These are phyloP conservation scores for Ophiosphaerella korrae DNA, from an alignment of 2,329 filamentous ascomycete species.

Conservation along the genomic window DNA sequence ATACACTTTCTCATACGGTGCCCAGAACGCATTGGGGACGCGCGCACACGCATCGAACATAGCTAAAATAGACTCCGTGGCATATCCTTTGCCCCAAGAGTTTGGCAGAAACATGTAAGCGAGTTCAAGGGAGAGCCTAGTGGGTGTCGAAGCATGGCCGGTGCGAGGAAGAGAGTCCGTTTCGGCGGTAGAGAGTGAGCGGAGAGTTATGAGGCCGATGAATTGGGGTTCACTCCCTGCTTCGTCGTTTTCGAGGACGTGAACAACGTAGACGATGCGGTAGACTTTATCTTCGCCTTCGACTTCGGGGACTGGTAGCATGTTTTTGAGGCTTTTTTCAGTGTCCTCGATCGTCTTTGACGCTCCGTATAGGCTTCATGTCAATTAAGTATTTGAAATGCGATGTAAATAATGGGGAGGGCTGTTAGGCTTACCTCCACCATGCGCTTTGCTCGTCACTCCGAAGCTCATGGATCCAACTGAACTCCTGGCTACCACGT, in stretches of 20 bases:
- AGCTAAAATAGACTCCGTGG: constrained; percentile 45
- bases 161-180: constrained; percentile 11
- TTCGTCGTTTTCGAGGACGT: constrained; percentile 10
- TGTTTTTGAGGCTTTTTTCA: constrained; percentile 7
- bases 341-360: constrained; percentile 30
- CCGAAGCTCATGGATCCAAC: constrained; percentile 30
- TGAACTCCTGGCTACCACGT: constrained; percentile 27
- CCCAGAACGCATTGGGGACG: constrained; percentile 20
- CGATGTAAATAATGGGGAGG: not conserved
- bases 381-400: not conserved
- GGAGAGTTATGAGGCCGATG: constrained; percentile 24
- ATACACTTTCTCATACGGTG: constrained; percentile 26
- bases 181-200: constrained; percentile 3
- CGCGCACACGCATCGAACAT: constrained; percentile 30
- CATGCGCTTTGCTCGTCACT: constrained; percentile 28
- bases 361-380: constrained; percentile 20
- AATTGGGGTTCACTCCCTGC: constrained; percentile 4
- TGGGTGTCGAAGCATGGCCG: constrained; percentile 8
- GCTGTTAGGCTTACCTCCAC: constrained; percentile 27
- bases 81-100: constrained; percentile 44
- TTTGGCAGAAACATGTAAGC: constrained; percentile 45
- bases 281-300: constrained; percentile 14
- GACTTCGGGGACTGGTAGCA: not conserved
- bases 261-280: constrained; percentile 28
- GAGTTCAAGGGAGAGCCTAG: constrained; percentile 31